These are phyloP conservation scores for Camptophora hylomeconis DNA, from an alignment of 2,329 filamentous ascomycete species.

Conservation along the genomic window DNA sequence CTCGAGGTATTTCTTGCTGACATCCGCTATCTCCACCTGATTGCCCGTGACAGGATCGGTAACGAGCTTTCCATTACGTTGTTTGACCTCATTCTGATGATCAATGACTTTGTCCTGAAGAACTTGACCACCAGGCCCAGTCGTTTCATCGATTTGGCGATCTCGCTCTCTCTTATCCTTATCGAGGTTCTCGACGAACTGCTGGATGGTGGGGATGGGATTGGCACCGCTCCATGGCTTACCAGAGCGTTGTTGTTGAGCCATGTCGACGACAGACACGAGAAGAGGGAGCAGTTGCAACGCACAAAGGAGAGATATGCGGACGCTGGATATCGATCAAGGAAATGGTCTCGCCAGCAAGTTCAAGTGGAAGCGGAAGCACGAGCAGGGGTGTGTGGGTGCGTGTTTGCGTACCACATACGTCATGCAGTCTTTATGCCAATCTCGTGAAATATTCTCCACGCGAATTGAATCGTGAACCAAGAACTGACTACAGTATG, in stretches of 20 bases:
- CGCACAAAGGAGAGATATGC: no score
- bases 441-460: no score
- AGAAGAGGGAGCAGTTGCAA: no score
- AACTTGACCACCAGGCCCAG: slow-evolving; percentile 19
- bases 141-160: slow-evolving; percentile 51
- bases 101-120: slow-evolving; percentile 27
- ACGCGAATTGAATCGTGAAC: no score
- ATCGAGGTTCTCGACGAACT: slow-evolving; percentile 71
- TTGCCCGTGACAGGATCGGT: slow-evolving; percentile 82
- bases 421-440: no score
- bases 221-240: slow-evolving; percentile 75
- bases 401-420: no score
- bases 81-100: slow-evolving; percentile 34
- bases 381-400: no score
- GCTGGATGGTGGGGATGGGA: slow-evolving; percentile 73
- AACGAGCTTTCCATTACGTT: slow-evolving; percentile 45
- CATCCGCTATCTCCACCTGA: slow-evolving; percentile 75
- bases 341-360: no score
- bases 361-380: no score
- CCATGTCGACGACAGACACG: slow-evolving; percentile 24
- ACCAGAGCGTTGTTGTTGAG: slow-evolving; percentile 35
- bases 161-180: slow-evolving; percentile 66
- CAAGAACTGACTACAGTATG: no score
- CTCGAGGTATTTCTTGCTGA: slow-evolving; percentile 56
- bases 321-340: no score